Percentiles rank a stretch among this genome's conserved stretches.
phyloP scores from a whole-genome alignment of 495 filamentous ascomycete genomes.

The Talaromyces nanjingensis region DNA sequence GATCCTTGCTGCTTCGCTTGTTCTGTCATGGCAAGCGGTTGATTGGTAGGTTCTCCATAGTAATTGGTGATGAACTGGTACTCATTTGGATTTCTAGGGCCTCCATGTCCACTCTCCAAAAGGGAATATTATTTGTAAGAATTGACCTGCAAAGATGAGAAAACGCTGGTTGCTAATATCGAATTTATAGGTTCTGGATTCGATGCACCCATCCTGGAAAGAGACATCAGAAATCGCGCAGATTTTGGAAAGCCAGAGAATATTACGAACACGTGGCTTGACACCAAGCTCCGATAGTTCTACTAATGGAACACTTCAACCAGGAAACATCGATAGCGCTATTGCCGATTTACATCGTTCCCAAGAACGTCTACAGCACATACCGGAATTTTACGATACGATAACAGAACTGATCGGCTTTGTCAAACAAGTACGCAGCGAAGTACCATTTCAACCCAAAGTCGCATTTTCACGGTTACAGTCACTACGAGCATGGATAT shows the following conservation, averaged over 20 bases:
- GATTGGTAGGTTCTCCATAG: slow-evolving; percentile 71
- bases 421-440: slow-evolving; percentile 67
- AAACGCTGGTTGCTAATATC: neutral
- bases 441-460: slow-evolving; percentile 64
- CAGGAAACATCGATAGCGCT: slow-evolving; percentile 55
- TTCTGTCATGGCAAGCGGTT: slow-evolving; percentile 92
- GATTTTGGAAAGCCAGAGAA: slow-evolving; percentile 63
- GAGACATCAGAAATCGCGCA: slow-evolving; percentile 78
- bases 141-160: neutral
- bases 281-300: slow-evolving; percentile 14
- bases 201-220: slow-evolving; percentile 84
- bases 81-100: slow-evolving; percentile 52
- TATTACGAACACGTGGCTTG: slow-evolving; percentile 34
- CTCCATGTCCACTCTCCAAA: slow-evolving; percentile 85
- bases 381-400: slow-evolving; percentile 65
- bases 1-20: slow-evolving; percentile 82
- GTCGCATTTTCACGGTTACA: slow-evolving; percentile 85
- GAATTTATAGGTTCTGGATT: slow-evolving; percentile 61
- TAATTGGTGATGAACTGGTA: slow-evolving; percentile 20
- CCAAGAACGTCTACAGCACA: slow-evolving; percentile 62
- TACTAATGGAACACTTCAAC: slow-evolving; percentile 41
- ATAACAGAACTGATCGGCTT: slow-evolving; percentile 76
- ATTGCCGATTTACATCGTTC: slow-evolving; percentile 53
- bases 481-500: slow-evolving; percentile 81
- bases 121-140: slow-evolving; percentile 79